These are phyloP conservation scores for Handroanthus guayacan DNA, from an alignment of 257 asterid species.

Conservation along the genomic window DNA sequence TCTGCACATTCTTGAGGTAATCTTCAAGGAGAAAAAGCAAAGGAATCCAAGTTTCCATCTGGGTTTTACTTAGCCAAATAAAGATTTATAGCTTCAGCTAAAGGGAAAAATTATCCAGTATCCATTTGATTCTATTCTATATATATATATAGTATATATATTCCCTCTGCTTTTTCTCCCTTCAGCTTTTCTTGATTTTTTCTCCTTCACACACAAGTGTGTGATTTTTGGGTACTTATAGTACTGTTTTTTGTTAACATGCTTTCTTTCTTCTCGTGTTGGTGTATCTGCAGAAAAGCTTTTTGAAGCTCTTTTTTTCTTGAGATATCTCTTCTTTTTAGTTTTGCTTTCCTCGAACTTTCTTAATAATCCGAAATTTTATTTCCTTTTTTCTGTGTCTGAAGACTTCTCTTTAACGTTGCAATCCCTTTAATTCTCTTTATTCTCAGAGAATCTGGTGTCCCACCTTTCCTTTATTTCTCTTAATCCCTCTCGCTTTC, in stretches of 20 bases:
- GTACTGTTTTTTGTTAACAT: background rate
- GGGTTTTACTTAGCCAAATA: conserved; percentile 49
- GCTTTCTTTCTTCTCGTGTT: background rate
- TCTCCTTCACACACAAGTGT: conserved; percentile 33
- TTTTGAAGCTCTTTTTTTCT: conserved; percentile 17
- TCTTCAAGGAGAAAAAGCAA: conserved; percentile 26
- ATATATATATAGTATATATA: background rate
- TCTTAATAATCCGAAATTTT: conserved; percentile 30
- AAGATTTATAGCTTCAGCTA: conserved; percentile 17
- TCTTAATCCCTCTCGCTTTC: conserved; percentile 49
- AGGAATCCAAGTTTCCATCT: conserved; percentile 52
- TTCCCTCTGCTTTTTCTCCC: conserved; percentile 34
- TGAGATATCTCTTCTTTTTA: conserved; percentile 26
- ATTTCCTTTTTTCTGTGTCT: conserved; percentile 24
- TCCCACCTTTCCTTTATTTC: conserved; percentile 29
- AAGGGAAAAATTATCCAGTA: conserved; percentile 33
- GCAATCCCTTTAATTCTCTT: conserved; percentile 54
- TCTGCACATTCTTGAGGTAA: conserved; percentile 11
- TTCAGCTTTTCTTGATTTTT: conserved; percentile 9
- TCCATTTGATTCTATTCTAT: conserved; percentile 42
- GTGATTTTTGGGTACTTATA: conserved; percentile 17
- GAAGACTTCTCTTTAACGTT: conserved; percentile 47
- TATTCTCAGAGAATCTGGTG: conserved; percentile 51
- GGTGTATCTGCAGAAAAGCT: background rate
- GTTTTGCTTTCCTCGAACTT: conserved; percentile 32